Percentiles rank a stretch among this genome's conserved stretches.
Conservation (phyloP, 441 rosid genomes). For the Lagerstroemia fauriei region DNA sequence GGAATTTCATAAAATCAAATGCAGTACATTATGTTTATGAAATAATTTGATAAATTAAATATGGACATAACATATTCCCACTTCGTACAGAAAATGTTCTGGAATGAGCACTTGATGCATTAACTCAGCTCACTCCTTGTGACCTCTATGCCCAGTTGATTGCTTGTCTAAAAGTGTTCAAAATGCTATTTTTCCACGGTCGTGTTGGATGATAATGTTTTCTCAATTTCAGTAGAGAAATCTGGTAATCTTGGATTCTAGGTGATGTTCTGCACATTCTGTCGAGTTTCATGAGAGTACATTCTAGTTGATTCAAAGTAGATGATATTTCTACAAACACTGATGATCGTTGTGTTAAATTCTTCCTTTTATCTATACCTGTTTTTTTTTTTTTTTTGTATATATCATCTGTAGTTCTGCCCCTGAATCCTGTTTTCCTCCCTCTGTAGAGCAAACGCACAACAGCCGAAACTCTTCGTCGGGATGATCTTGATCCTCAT, state of each 20-base stretch:
- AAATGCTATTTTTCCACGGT: neutral
- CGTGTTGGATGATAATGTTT: neutral
- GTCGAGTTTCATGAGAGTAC: neutral
- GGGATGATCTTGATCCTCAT: constrained; percentile 29
- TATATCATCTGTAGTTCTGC: neutral
- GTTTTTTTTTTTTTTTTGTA: neutral
- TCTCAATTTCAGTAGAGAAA: too few species aligned
- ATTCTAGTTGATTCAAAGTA: neutral
- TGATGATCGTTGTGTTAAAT: neutral
- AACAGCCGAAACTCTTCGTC: constrained; percentile 27
- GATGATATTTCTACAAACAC: too few species aligned
- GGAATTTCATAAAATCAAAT: too few species aligned
- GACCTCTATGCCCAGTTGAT: neutral
- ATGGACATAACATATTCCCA: neutral
- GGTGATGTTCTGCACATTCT: neutral
- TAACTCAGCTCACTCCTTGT: neutral
- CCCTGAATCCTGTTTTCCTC: neutral
- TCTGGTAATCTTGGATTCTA: neutral
- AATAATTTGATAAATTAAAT: neutral
- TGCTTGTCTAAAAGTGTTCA: neutral
- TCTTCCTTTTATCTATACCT: neutral
- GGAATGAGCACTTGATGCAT: neutral
- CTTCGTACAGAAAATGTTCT: neutral
- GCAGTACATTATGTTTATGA: neutral
- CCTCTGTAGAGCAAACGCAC: constrained; percentile 25